Conservation (phyloP, 2,329 filamentous ascomycete species). For the Cladosporium halotolerans region DNA sequence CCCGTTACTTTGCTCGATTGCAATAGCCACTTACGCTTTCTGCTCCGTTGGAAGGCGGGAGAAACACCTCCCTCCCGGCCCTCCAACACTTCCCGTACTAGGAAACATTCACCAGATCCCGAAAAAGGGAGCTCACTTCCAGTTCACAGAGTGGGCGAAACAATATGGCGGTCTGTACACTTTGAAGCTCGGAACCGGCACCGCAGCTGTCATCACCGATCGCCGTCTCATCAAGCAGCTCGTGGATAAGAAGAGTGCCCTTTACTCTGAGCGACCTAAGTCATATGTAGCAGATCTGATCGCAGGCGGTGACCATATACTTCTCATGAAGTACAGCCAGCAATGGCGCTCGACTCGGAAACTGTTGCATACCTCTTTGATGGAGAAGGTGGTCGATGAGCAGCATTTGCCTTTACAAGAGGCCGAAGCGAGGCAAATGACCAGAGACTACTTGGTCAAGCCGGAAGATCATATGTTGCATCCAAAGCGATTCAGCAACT, state of each 20-base stretch:
- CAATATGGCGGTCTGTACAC: slow-evolving; percentile 26
- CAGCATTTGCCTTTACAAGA: slow-evolving; percentile 39
- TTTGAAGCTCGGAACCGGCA: slow-evolving; percentile 37
- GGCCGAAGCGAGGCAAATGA: slow-evolving; percentile 45
- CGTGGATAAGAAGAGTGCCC: slow-evolving; percentile 40
- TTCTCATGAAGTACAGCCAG: slow-evolving; percentile 43
- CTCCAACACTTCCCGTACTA: slow-evolving; percentile 37
- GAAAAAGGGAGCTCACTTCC: slow-evolving; percentile 26
- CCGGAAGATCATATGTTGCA: slow-evolving; percentile 44
- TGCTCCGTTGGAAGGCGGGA: slow-evolving; percentile 17
- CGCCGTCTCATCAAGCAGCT: slow-evolving; percentile 37
- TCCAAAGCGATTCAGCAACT: slow-evolving; percentile 45
- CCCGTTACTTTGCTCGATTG: too few species aligned
- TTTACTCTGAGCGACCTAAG: slow-evolving; percentile 34
- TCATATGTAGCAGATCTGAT: slow-evolving; percentile 42
- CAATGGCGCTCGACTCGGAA: slow-evolving; percentile 44
- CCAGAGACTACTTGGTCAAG: slow-evolving; percentile 37
- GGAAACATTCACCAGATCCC: slow-evolving; percentile 39
- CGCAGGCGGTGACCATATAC: slow-evolving; percentile 41
- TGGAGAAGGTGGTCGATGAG: slow-evolving; percentile 40
- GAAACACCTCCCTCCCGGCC: slow-evolving; percentile 29
- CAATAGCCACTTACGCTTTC: slow-evolving; percentile 10
- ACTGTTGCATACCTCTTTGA: slow-evolving; percentile 38
- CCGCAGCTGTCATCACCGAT: slow-evolving; percentile 37
- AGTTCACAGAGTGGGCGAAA: slow-evolving; percentile 26